Base-by-base conservation (phyloP, 495 filamentous ascomycete genomes). In the Hypoxylon intermedium region DNA sequence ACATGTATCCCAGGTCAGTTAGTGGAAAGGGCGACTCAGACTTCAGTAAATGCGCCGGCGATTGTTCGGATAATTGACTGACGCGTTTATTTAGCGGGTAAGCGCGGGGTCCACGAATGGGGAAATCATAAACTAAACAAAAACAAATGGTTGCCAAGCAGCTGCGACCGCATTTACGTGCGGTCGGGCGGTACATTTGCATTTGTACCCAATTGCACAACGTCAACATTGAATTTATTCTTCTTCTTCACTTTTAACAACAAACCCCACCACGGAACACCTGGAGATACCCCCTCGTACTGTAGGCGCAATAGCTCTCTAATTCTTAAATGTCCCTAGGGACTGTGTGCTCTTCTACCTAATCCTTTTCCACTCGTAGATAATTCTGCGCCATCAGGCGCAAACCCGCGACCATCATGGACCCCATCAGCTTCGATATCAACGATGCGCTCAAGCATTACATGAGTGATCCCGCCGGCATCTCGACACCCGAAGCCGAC, bases 371-470 rank as follows among this genome's bases (percentile, higher is more conserved):
- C 23, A 19, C n/a, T n/a, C n/a, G 18, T 19, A 31, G n/a, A 19
- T 44, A 23, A 38, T 24, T 44, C 37, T 12, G 46, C 56, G 40
- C 52, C 26, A n/a, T 52, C 38, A 20, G 53, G 54, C 69, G 63
- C 41, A 50, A 55, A 54, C 38, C 33, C 53, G 38, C 54, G 57
- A 61, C 70, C 69, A 79, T 63, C 65, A 96, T 96, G 92, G 91
- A 90, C 70, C 75, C 71, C 51, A 79, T 90, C 65, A 84, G 86
- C 57, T 99, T 98, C 75, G 91, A 98, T 72, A 89, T 99, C 73
- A 97, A 97, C 75, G 87, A 94, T 69, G 89, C 92, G 59, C 87
- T 98, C 74, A 97, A 96, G 79, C 83, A 89, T 69, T 98, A 99
- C 75, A 88, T 96, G 80, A 91, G 89, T 77, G 91, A 97, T 75